Conservation (phyloP, 495 filamentous ascomycete genomes). For the Penicillium samsonianum region DNA sequence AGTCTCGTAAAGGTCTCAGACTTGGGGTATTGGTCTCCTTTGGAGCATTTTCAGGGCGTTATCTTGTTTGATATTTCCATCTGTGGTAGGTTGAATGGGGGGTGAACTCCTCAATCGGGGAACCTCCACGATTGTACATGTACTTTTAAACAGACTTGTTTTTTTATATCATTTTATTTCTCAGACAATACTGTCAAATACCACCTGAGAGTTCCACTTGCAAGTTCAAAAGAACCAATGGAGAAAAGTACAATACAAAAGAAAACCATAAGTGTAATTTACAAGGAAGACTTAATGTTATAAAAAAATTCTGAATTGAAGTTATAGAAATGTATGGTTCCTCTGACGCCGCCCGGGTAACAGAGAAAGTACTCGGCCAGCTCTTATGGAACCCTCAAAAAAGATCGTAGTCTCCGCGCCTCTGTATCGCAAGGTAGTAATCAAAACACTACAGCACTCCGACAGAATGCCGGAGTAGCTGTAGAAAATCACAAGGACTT, state of each 20-base stretch:
- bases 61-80: slow-evolving; percentile 28
- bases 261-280: background rate
- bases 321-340: slow-evolving; percentile 62
- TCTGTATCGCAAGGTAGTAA: slow-evolving; percentile 82
- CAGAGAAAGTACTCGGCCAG: slow-evolving; percentile 72
- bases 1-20: slow-evolving; percentile 25
- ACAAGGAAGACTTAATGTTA: background rate
- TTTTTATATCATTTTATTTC: slow-evolving; percentile 14
- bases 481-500: slow-evolving; percentile 46
- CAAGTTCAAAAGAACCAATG: background rate
- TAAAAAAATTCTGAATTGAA: slow-evolving; percentile 6
- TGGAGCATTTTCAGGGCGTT: slow-evolving; percentile 49
- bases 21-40: slow-evolving; percentile 28
- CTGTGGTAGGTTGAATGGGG: slow-evolving; percentile 13
- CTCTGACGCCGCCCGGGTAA: slow-evolving; percentile 93
- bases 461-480: slow-evolving; percentile 69
- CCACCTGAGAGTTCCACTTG: slow-evolving; percentile 2
- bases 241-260: background rate
- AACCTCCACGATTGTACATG: slow-evolving; percentile 31
- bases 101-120: slow-evolving; percentile 9
- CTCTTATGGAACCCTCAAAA: slow-evolving; percentile 77
- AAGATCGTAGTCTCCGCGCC: slow-evolving; percentile 72
- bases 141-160: slow-evolving; percentile 27
- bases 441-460: slow-evolving; percentile 53
- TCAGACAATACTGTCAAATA: slow-evolving; percentile 17